These are phyloP conservation scores for Rutstroemia sydowiana DNA, from an alignment of 2,329 filamentous ascomycete species.

Conservation along the genomic window DNA sequence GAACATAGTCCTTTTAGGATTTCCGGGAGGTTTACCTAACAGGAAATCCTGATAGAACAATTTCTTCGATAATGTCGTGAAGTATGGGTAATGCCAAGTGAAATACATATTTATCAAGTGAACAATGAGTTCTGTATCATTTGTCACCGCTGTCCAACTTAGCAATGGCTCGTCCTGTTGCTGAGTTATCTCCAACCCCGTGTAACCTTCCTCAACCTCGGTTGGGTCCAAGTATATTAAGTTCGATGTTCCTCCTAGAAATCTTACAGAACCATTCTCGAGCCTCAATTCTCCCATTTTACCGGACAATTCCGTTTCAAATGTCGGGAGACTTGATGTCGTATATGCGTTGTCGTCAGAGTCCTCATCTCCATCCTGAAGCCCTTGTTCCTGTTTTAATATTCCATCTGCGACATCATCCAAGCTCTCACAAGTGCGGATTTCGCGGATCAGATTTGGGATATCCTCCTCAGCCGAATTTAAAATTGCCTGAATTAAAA, in stretches of 20 bases:
- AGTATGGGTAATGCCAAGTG: constrained; percentile 95
- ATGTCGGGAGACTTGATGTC: constrained; percentile 35
- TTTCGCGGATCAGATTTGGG: constrained; percentile 70
- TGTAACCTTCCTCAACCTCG: constrained; percentile 32
- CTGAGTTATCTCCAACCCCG: constrained; percentile 26
- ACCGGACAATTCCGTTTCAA: constrained; percentile 74
- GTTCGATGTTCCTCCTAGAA: constrained; percentile 91
- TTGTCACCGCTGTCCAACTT: constrained; percentile 83
- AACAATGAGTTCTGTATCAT: constrained; percentile 68
- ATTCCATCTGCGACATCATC: constrained; percentile 31
- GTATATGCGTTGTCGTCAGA: constrained; percentile 36
- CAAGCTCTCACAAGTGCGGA: constrained; percentile 69
- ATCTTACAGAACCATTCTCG: constrained; percentile 80
- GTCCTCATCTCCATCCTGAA: constrained; percentile 34
- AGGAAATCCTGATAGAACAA: constrained; percentile 83
- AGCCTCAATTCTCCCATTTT: constrained; percentile 90
- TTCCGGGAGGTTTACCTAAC: constrained; percentile 53
- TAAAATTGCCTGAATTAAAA: constrained; percentile 85
- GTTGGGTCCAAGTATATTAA: constrained; percentile 67
- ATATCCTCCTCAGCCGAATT: constrained; percentile 88
- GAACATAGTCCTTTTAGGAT: constrained; percentile 55
- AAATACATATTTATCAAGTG: constrained; percentile 98
- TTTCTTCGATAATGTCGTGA: constrained; percentile 79
- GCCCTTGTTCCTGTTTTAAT: constrained; percentile 25
- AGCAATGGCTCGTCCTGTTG: constrained; percentile 60